A percentile compares a stretch with the other conserved stretches of the same genome.
Conservation (phyloP, 148 eudicot species). For the Pharnaceum exiguum region DNA sequence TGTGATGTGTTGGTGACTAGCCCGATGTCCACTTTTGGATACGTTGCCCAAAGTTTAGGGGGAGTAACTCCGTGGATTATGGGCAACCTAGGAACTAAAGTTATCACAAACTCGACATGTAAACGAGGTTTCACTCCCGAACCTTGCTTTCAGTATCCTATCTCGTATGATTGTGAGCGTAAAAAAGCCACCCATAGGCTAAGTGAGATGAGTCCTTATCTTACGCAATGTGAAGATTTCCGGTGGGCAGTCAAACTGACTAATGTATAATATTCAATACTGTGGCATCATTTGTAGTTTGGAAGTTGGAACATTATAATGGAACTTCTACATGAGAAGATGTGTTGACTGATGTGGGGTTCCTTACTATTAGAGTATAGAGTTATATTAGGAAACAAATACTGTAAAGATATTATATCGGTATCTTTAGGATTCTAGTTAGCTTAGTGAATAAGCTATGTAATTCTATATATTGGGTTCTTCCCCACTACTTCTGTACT, state of each 20-base stretch:
- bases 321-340: no score
- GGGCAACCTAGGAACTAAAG: slow-evolving; percentile 26
- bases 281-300: no score
- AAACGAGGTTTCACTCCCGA: slow-evolving; percentile 56
- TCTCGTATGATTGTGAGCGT: slow-evolving; percentile 44
- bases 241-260: slow-evolving; percentile 58
- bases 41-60: slow-evolving; percentile 82
- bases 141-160: slow-evolving; percentile 77
- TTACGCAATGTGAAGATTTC: slow-evolving; percentile 64
- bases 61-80: slow-evolving; percentile 75
- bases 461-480: no score
- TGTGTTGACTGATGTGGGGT: no score
- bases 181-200: slow-evolving; percentile 32
- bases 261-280: slow-evolving; percentile 4
- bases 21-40: slow-evolving; percentile 73
- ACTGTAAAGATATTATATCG: no score
- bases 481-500: no score
- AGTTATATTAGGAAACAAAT: no score
- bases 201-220: slow-evolving; percentile 36
- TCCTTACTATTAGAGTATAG: no score
- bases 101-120: slow-evolving; percentile 46
- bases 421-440: no score
- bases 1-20: slow-evolving; percentile 78
- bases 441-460: no score
- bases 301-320: no score